phyloP scores from a whole-genome alignment of 306 rosid genomes.

The apple (Malus domestica) region DNA sequence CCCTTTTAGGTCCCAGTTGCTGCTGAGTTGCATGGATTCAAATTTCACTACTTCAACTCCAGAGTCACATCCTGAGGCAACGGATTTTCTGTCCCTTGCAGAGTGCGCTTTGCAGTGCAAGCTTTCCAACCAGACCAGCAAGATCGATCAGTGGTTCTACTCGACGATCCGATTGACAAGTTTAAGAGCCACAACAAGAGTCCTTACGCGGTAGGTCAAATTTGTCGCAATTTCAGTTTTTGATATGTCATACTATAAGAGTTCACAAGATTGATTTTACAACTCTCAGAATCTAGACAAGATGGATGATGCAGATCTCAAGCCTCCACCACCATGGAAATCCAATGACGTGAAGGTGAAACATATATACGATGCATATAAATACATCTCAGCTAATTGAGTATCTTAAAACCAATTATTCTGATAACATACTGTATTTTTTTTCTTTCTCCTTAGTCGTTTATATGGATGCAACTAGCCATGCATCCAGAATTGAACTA shows the following conservation, averaged over 20 bases:
- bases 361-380: neutral
- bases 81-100: slow-evolving; percentile 82
- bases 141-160: slow-evolving; percentile 40
- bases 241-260: neutral
- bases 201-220: slow-evolving; percentile 39
- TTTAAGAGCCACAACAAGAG: slow-evolving; percentile 32
- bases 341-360: slow-evolving; percentile 78
- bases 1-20: neutral
- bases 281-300: slow-evolving; percentile 39
- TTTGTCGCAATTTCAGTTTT: neutral
- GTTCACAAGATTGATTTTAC: neutral
- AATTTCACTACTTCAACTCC: slow-evolving; percentile 40
- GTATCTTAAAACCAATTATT: neutral
- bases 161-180: slow-evolving; percentile 41
- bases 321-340: slow-evolving; percentile 65
- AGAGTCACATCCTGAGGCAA: slow-evolving; percentile 73
- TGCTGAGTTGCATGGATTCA: slow-evolving; percentile 30
- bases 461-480: slow-evolving; percentile 98
- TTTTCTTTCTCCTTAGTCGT: slow-evolving; percentile 40
- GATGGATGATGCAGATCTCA: slow-evolving; percentile 49
- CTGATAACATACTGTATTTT: neutral
- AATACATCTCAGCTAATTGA: no score
- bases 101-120: slow-evolving; percentile 93
- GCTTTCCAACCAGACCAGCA: slow-evolving; percentile 52
- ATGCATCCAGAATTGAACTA: slow-evolving; percentile 97